Evolutionary conservation across 768 basidiomycete species (phyloP).

Genomic region (Xerocomus potaroensis): DNA sequence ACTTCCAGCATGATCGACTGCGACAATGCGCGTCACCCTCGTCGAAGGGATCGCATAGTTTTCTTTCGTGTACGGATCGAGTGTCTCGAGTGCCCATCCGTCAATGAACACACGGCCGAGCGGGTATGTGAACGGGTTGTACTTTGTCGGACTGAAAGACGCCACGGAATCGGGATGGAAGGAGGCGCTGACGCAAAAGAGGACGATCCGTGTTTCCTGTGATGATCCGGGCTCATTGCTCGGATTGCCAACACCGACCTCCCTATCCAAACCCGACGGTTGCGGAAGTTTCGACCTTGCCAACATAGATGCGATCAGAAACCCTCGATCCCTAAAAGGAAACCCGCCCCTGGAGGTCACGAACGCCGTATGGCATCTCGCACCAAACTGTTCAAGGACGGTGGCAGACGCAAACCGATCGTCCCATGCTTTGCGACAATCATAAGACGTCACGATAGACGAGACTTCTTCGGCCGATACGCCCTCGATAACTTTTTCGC

Average conservation of each 20-base stretch:
- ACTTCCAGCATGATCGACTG: conserved; percentile 82
- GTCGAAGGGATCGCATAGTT: conserved; percentile 94
- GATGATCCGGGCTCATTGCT: conserved; percentile 29
- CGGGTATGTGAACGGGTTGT: conserved; percentile 72
- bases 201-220: conserved; percentile 52
- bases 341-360: conserved; percentile 73
- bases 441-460: conserved; percentile 61
- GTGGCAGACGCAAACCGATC: conserved; percentile 71
- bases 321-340: conserved; percentile 87
- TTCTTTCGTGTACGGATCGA: conserved; percentile 92
- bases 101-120: conserved; percentile 83
- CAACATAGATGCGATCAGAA: conserved; percentile 72
- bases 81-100: conserved; percentile 94
- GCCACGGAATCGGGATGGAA: conserved; percentile 62
- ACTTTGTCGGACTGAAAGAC: conserved; percentile 57
- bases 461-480: conserved; percentile 90
- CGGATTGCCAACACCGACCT: conserved; percentile 27
- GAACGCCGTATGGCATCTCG: conserved; percentile 68
- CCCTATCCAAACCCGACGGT: conserved; percentile 37
- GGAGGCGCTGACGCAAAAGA: conserved; percentile 82
- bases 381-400: conserved; percentile 74
- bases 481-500: conserved; percentile 89
- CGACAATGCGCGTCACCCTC: conserved; percentile 76
- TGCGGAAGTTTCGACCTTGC: conserved; percentile 51
- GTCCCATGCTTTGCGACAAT: conserved; percentile 82